Conservation (phyloP, 23 red algal species). For the Agarophyton chilense region DNA sequence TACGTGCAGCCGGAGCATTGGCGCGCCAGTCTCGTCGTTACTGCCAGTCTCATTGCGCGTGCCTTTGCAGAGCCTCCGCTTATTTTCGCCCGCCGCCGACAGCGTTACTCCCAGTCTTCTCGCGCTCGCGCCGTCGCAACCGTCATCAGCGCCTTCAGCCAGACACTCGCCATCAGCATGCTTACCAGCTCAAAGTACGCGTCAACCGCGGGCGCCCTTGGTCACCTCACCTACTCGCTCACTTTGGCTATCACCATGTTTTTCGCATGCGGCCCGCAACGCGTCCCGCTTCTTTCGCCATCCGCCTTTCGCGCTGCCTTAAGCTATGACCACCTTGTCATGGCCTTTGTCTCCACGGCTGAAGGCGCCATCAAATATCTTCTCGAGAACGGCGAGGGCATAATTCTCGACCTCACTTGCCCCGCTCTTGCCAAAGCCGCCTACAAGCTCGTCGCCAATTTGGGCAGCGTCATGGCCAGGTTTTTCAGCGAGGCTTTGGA, state of each 20-base stretch:
- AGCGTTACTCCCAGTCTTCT: constrained; percentile 31
- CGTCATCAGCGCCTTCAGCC: constrained; percentile 31
- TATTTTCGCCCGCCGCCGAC: constrained; percentile 54
- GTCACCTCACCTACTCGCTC: constrained; percentile 41
- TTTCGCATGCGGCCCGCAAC: constrained; percentile 26
- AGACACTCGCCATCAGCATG: constrained; percentile 41
- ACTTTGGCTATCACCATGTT: constrained; percentile 38
- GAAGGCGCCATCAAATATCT: constrained; percentile 45
- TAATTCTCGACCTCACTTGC: constrained; percentile 61
- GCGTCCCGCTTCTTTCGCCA: constrained; percentile 16
- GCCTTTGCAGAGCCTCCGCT: constrained; percentile 52
- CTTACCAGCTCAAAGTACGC: neutral
- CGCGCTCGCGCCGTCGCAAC: constrained; percentile 52
- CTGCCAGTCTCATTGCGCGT: neutral
- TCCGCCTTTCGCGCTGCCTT: neutral
- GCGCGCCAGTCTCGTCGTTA: constrained; percentile 20
- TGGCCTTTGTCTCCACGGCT: constrained; percentile 39
- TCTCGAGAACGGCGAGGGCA: constrained; percentile 78
- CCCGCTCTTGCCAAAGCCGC: constrained; percentile 55
- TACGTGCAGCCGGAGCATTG: neutral
- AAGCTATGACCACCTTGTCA: constrained; percentile 35
- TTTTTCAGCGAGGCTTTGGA: constrained; percentile 91
- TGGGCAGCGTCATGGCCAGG: constrained; percentile 79
- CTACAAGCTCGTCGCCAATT: constrained; percentile 93
- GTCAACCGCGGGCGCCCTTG: constrained; percentile 7